Evolutionary conservation across 768 basidiomycete genomes (phyloP).

Genomic region (Leccinum barrowsii): DNA sequence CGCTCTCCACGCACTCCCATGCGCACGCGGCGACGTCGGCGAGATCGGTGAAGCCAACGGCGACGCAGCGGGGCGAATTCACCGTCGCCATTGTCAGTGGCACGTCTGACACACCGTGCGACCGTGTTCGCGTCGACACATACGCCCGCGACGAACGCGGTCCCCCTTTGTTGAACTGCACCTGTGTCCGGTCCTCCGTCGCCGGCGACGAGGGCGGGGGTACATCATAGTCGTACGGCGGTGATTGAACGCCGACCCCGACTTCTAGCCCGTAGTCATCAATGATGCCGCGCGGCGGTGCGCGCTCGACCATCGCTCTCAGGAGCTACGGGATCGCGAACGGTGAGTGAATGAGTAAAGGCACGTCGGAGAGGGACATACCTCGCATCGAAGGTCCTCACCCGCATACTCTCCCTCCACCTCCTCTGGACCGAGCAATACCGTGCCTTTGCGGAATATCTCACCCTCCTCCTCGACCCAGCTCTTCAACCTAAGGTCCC

Average conservation of each 20-base stretch:
- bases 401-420: conserved; percentile 89
- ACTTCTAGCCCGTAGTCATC: conserved; percentile 56
- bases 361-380: conserved; percentile 27
- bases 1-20: not conserved
- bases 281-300: conserved; percentile 67
- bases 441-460: conserved; percentile 88
- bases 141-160: conserved; percentile 53
- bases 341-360: not conserved
- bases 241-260: not conserved
- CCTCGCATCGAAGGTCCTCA: conserved; percentile 83
- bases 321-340: conserved; percentile 54
- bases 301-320: conserved; percentile 82
- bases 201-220: conserved; percentile 11
- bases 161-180: conserved; percentile 24
- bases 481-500: conserved; percentile 52
- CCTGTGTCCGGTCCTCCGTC: conserved; percentile 21
- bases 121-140: conserved; percentile 48
- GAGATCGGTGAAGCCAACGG: conserved; percentile 10
- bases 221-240: conserved; percentile 9
- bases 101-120: conserved; percentile 17
- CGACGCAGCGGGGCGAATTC: conserved; percentile 25
- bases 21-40: conserved; percentile 12
- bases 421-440: conserved; percentile 76
- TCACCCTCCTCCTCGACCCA: conserved; percentile 96
- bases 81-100: not conserved